Evolutionary conservation across 345 rosid genomes (phyloP), one percentile per base, ranked within the genome.

Genomic region (Salix exigua): DNA sequence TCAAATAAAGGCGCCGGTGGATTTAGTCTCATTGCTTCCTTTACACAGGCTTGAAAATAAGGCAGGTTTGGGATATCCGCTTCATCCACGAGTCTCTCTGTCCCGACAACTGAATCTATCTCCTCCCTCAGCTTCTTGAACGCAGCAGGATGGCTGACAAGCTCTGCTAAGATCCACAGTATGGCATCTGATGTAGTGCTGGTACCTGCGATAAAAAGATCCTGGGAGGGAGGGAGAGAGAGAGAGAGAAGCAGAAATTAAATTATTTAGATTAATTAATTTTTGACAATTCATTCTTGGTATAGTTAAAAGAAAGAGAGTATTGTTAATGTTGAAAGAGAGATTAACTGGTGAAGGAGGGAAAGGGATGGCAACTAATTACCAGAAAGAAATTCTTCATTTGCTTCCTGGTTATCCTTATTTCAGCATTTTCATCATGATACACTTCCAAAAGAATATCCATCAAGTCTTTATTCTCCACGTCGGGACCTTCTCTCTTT

Each of bases 341-440:
- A 44, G 14, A 11, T 21, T 1, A n/a, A 55, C 23, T 21, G 23
- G n/a, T 55, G 62, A 55, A 55, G 62, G 35, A 33, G 35, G 35
- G 35, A 33, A 33, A 33, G 3, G 30, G 18, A 42, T 25, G n/a
- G 23, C 0, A 14, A 19, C 58, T 7, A 4, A 38, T 37, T 84
- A 88, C 84, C 85, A 73, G 72, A 64, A 85, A 61, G 73, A 84
- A 87, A 40, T 75, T 75, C 80, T 86, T 86, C 74, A 88, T 79
- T 6, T 75, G 71, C 9, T 76, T 82, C 78, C 78, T 81, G 30
- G 77, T 68, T 51, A 88, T 84, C 81, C 72, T 82, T 11, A 83
- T 75, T 38, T 86, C 84, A 1, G 86, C 83, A 1, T 81, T 75
- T 16, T 82, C 65, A 63, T 86, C 83, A n/a, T 79, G 71, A 81